These are phyloP conservation scores for Coffea eugenioides DNA, from an alignment of 257 asterid genomes.

Conservation along the genomic window DNA sequence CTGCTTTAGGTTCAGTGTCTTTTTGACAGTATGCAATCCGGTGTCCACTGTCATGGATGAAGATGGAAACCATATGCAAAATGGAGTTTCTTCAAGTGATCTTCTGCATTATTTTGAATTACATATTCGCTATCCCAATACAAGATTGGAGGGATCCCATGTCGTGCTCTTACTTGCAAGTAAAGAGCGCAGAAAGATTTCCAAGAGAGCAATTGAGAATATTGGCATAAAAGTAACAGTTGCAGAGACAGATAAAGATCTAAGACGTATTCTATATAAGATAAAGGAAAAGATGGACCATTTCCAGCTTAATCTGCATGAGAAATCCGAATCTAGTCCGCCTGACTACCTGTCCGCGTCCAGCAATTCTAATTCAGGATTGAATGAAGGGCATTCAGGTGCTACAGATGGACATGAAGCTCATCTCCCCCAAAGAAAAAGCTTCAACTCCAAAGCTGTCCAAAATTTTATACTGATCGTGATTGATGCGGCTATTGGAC, in stretches of 20 bases:
- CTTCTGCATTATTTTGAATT: constrained; percentile 3
- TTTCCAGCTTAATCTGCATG: neutral
- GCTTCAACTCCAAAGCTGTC: constrained; percentile 4
- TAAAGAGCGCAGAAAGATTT: constrained; percentile 17
- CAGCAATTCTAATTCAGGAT: neutral
- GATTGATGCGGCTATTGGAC: constrained; percentile 23
- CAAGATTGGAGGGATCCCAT: constrained; percentile 17
- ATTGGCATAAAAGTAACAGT: constrained; percentile 18
- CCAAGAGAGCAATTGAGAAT: constrained; percentile 13
- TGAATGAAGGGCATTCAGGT: constrained; percentile 13
- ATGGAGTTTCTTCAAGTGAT: constrained; percentile 3
- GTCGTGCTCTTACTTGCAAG: constrained; percentile 18
- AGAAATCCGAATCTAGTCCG: neutral
- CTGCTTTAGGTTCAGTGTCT: constrained; percentile 40
- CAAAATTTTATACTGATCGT: constrained; percentile 11
- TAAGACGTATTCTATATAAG: constrained; percentile 1
- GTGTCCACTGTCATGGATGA: constrained; percentile 17
- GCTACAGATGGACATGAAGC: constrained; percentile 5
- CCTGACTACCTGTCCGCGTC: neutral
- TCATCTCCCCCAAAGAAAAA: constrained; percentile 4
- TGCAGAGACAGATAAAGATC: constrained; percentile 10
- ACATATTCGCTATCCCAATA: neutral
- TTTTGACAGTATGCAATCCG: neutral
- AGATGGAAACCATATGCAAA: constrained; percentile 9
- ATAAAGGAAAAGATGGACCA: constrained; percentile 6